Percentiles rank a stretch among this genome's conserved stretches.
Evolutionary conservation across 2,329 filamentous ascomycete species (phyloP).

Genomic region (Cercospora zeae-maydis): DNA sequence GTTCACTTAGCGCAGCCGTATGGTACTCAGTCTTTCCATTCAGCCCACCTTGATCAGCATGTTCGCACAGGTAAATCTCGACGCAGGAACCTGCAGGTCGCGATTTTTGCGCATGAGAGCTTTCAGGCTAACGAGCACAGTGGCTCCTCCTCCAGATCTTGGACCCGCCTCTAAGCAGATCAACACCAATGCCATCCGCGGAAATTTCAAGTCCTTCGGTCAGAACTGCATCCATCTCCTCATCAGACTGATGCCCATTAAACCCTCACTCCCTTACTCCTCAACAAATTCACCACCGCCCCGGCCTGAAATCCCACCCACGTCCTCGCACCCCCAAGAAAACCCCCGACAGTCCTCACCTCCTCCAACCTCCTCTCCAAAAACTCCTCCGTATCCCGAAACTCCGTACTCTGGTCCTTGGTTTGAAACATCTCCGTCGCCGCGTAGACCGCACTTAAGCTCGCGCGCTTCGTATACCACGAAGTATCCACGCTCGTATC

Average conservation of each 20-base stretch:
- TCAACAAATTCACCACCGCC: constrained; percentile 73
- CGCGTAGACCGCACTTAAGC: constrained; percentile 65
- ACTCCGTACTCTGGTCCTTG: constrained; percentile 71
- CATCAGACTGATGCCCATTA: constrained; percentile 41
- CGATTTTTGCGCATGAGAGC: too few relatives aligned
- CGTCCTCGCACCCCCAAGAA: constrained; percentile 62
- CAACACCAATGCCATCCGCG: neutral
- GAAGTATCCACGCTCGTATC: constrained; percentile 76
- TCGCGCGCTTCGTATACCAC: constrained; percentile 77
- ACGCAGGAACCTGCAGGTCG: too few relatives aligned
- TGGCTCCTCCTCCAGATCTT: too few relatives aligned
- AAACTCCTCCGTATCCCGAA: constrained; percentile 74
- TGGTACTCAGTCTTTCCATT: too few relatives aligned
- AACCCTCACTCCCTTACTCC: constrained; percentile 83
- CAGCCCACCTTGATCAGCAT: too few relatives aligned
- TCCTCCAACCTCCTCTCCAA: constrained; percentile 72
- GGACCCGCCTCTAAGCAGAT: neutral
- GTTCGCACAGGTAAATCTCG: too few relatives aligned
- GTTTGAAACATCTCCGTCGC: constrained; percentile 87
- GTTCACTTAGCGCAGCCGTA: too few relatives aligned
- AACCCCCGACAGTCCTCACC: constrained; percentile 58
- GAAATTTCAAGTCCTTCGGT: neutral
- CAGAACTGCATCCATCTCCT: neutral
- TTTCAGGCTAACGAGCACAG: too few relatives aligned
- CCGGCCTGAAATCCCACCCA: constrained; percentile 80